phyloP scores from a whole-genome alignment of 768 basidiomycete species.

The Agaricus blazei region DNA sequence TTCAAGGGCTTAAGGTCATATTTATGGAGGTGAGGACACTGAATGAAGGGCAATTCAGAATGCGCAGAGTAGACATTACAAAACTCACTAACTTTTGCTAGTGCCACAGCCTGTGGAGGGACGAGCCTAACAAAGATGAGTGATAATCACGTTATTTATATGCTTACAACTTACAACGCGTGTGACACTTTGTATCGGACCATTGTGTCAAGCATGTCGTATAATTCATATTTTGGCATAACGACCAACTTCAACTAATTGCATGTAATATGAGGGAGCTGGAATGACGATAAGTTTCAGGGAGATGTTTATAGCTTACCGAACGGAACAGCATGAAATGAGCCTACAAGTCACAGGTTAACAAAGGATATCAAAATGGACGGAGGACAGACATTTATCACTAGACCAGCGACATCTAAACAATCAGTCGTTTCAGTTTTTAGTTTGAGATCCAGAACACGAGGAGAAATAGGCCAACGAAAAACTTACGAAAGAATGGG shows the following conservation, averaged over 20 bases:
- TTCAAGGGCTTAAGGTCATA: conserved; percentile 34
- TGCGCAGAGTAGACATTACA: neutral
- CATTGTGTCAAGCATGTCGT: conserved; percentile 41
- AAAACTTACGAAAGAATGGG: conserved; percentile 40
- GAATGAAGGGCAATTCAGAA: neutral
- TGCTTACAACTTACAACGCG: conserved; percentile 29
- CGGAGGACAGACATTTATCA: conserved; percentile 39
- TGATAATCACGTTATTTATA: neutral
- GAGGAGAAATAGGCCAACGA: too few species aligned
- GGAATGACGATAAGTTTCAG: neutral
- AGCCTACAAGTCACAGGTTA: conserved; percentile 28
- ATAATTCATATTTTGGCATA: conserved; percentile 37
- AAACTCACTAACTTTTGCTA: conserved; percentile 42
- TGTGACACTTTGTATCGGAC: conserved; percentile 41
- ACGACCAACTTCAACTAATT: conserved; percentile 48
- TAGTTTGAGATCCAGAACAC: too few species aligned
- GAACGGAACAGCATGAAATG: conserved; percentile 52
- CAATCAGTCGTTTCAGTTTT: too few species aligned
- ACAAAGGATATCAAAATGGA: conserved; percentile 8
- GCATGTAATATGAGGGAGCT: neutral
- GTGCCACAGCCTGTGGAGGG: conserved; percentile 41
- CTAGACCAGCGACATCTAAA: conserved; percentile 35
- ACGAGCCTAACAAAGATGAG: conserved; percentile 28
- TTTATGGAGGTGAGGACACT: conserved; percentile 38
- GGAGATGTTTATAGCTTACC: conserved; percentile 22